Base-by-base conservation (phyloP, 352 stramenopile species). In the Pythium graminicola region DNA sequence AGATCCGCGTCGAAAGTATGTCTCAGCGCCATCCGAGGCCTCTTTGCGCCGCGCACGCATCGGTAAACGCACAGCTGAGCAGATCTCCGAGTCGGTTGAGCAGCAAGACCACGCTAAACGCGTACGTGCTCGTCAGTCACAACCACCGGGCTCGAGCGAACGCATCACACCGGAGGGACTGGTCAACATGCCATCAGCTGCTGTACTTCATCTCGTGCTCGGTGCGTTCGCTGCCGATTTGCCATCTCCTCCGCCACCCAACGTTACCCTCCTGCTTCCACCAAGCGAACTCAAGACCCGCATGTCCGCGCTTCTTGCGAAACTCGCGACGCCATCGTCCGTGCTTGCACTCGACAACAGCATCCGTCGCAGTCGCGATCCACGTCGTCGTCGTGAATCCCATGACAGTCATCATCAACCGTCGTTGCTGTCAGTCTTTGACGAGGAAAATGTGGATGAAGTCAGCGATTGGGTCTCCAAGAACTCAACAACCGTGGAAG, bases 391-490 rank as follows among this genome's bases (percentile, higher is more conserved):
- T 41, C 69, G 73, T 7, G 49, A 67, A 1, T 38, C 31, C 6
- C 20, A 40, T 1, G 44, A 42, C 16, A 28, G 13, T 9, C 65
- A 28, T 0, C 69, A 82, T 20, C 71, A 74, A 26, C 57, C 64
- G 8, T 65, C 73, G 24, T 65, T 92, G 19, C 64, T 88, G 19
- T 60, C 66, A 1, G 72, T 89, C 39, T 89, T 92, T 64, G 81
- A 92, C 33, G 76, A 85, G 1, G 68, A 71, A 10, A 48, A 43
- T 2, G 40, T 84, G 1, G 81, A 92, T 32, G 73, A 86, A 60
- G 65, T 82, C 16, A 81, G 73, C 42, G 76, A 89, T 49, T 89
- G 80, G 75, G 72, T 92, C 48, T 87, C 76, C 14, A 87, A 85
- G 52, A 89, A 92, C 53, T 72, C 81, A 41, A 73, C 80, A 35